A percentile compares a stretch with the other conserved stretches of the same genome.
Evolutionary conservation across 495 filamentous ascomycete species (phyloP).

Genomic region (Umbilicaria muhlenbergii): DNA sequence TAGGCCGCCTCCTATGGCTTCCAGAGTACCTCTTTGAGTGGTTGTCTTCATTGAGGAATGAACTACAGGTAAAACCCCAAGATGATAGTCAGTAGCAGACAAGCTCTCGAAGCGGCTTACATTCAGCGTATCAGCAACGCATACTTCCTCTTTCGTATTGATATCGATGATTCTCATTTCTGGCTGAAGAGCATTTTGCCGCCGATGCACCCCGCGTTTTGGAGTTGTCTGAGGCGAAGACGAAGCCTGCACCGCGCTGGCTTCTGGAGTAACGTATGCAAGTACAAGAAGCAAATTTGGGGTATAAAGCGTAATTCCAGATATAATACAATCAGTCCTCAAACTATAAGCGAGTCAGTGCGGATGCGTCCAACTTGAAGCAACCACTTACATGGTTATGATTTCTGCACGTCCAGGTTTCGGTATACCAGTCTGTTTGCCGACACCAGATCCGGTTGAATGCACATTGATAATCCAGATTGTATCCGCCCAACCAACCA

Average conservation of each 20-base stretch:
- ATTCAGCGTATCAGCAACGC: conserved; percentile 63
- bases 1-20: conserved; percentile 42
- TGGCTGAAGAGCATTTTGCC: conserved; percentile 62
- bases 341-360: conserved; percentile 34
- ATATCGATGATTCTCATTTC: conserved; percentile 86
- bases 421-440: conserved; percentile 53
- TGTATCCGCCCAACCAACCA: conserved; percentile 90
- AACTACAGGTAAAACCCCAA: conserved; percentile 65
- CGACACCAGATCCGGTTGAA: conserved; percentile 50
- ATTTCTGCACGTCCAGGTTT: conserved; percentile 73
- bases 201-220: conserved; percentile 43
- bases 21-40: conserved; percentile 50
- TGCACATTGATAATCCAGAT: conserved; percentile 92
- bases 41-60: conserved; percentile 39
- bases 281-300: conserved; percentile 79
- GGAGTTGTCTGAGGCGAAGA: conserved; percentile 34
- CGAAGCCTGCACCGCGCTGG: conserved; percentile 38
- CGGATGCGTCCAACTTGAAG: conserved; percentile 5
- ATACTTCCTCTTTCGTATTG: conserved; percentile 58
- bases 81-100: conserved; percentile 83
- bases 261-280: conserved; percentile 64
- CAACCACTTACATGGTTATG: conserved; percentile 59
- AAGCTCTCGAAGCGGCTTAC: conserved; percentile 74
- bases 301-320: conserved; percentile 92
- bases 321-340: conserved; percentile 91